Base-by-base conservation (phyloP, 2,329 filamentous ascomycete genomes). In the Cordyceps farinosa region DNA sequence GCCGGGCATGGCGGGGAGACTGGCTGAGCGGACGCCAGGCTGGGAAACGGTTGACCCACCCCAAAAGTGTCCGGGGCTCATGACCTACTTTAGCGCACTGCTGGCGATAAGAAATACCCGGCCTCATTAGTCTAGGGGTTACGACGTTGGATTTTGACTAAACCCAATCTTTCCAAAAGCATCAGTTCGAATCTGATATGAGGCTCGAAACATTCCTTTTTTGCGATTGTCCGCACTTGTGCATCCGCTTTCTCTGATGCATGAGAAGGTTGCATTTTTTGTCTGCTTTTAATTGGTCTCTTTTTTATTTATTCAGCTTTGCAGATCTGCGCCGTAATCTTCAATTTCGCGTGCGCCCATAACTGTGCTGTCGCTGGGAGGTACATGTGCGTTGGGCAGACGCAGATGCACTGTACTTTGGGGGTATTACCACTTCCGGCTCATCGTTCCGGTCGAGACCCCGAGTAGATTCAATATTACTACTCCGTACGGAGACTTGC, bases 101-200 rank as follows among this genome's bases (percentile, higher is more conserved):
- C 34, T 34, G 45, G 34, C 34, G 34, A 36, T 27, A 44, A 52
- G 34, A 36, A 51, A 52, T 17, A 56, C 34, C n/a, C 8, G 7
- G 61, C 61, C 61, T 63, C 66, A 64, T 66, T 69, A 64, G 67
- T 69, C 67, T 68, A 69, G 67, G 63, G 67, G 67, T 69, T 66
- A 67, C 58, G 66, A 69, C 67, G 61, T 66, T 66, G 61, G 65
- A 65, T 67, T 69, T 68, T 67, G 67, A 67, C 38, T 52, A 17
- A 22, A 62, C 44, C 30, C 8, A 45, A 17, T 55, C 42, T 51
- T 69, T 66, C 64, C 61, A 65, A 67, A 68, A 64, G 59, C 64
- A 66, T 64, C 63, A 67, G 65, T 67, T 67, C 67, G 65, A 69
- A 68, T 68, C 67, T 69, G 65, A 62, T 68, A 66, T 64, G 64